Base-by-base conservation (phyloP, 1,284 basidiomycete species). In the Trichosporon asahii region DNA sequence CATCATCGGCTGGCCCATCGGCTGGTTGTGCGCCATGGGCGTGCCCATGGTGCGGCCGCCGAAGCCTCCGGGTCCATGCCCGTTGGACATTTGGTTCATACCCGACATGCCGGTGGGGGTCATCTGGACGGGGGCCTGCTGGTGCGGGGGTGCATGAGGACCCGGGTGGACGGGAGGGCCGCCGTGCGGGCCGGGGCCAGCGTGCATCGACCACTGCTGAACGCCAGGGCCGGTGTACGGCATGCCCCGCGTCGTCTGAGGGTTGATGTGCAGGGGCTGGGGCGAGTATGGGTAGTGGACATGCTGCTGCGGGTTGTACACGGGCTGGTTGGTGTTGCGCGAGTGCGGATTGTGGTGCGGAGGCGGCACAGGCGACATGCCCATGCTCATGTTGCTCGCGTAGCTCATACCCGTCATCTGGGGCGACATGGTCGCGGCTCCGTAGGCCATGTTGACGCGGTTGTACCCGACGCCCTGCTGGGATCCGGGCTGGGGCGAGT, bases 231-330 rank as follows among this genome's bases (percentile, higher is more conserved):
- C 79, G 46, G 74, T 75, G 72, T 80, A 81, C 27, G 80, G 79
- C 74, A 81, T 75, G 12, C 79, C 80, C 21, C 79, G 72, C 7
- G 75, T 74, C 15, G 76, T 75, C 64, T 78, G 76, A 8, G 77
- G 76, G 69, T 80, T 79, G 71, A 80, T 78, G 61, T 76, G 76
- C 61, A 80, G 69, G 6, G 79, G 78, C 72, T 80, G 79, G 8
- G 80, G 79, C 60, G 78, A 78, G 72, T 82, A 80, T 2, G 80
- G 79, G 71, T 78, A 80, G 63, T 82, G 80, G 14, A 72, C 79
- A 65, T 82, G 80, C 71, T 82, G 80, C 69, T 82, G 78, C 12
- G 79, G 80, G 73, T 82, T 79, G 74, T 82, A 80, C 14, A 78
- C 70, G 5, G 79, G 77, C 46, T 74, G 73, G 21, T 68, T 69